Evolutionary conservation across 768 basidiomycete genomes (phyloP), one percentile per base, ranked within the genome.

Genomic region (Phaeotremella skinneri): DNA sequence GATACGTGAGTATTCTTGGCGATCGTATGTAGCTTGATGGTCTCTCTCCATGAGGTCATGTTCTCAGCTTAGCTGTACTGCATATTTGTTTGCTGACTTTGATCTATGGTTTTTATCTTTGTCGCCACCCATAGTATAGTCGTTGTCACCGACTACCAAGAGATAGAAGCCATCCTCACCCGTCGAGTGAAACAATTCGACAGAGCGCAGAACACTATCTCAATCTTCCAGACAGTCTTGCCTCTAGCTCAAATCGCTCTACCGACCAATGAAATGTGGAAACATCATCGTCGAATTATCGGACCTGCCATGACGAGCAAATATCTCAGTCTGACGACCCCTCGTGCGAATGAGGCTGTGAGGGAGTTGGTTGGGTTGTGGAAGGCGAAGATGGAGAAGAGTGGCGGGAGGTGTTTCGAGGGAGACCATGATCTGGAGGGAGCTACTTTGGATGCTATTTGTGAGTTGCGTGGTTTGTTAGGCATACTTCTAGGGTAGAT

Each of bases 281-380:
- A 68, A 43, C 68, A 70, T 47, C 73, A 72, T 52, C 41, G 68
- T 13, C 56, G 67, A n/a, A 56, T 66, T n/a, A 58, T 74, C 9
- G 70, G 70, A 7, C 61, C 68, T 2, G 62, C 69, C 1, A 75
- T 73, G 72, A 73, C 72, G 0, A 62, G 61, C 31, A 71, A 71
- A 55, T 68, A 72, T 48, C 63, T 75, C 29, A 53, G 41, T 20
- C 48, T 63, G 50, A 60, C 68, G 7, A 66, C 64, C 2, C 70
- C 71, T 1, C 49, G 60, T 27, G 68, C 68, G 1, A 63, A 56
- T 17, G 49, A 55, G 4, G 50, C 66, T 0, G 59, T 64, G 1
- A 47, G 61, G 31, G 23, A 64, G 0, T 56, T 75, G 26, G 57
- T 72, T 9, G 51, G 62, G 41, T 49, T 71, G 7, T 66, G 68